These are phyloP conservation scores for Colletotrichum agaves DNA, from an alignment of 2,329 filamentous ascomycete species.

Conservation along the genomic window DNA sequence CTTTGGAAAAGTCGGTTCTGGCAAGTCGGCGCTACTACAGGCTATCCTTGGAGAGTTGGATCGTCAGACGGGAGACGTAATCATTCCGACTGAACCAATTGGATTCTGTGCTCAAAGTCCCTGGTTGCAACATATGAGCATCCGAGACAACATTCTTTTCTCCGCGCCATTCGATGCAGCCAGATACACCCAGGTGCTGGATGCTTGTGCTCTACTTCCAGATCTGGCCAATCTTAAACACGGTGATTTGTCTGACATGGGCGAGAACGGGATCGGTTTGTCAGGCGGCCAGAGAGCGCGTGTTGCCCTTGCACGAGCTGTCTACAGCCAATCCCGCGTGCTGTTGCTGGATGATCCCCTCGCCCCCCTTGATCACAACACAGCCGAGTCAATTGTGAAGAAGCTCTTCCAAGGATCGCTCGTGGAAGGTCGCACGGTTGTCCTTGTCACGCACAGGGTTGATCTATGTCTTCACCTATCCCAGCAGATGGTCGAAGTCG, in stretches of 20 bases:
- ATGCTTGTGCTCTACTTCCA: slow-evolving; percentile 67
- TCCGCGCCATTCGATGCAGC: slow-evolving; percentile 64
- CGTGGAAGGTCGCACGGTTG: slow-evolving; percentile 71
- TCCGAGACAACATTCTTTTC: slow-evolving; percentile 73
- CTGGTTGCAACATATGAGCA: slow-evolving; percentile 74
- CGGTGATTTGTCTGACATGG: slow-evolving; percentile 69
- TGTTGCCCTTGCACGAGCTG: slow-evolving; percentile 70
- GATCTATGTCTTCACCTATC: slow-evolving; percentile 80
- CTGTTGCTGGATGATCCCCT: slow-evolving; percentile 72
- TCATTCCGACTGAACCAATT: slow-evolving; percentile 60
- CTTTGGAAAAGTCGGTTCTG: slow-evolving; percentile 69
- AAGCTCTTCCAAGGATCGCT: slow-evolving; percentile 70
- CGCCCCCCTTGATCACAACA: slow-evolving; percentile 71
- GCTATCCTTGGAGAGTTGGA: slow-evolving; percentile 74
- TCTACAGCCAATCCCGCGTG: slow-evolving; percentile 68
- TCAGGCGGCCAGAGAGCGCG: slow-evolving; percentile 73
- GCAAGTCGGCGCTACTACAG: slow-evolving; percentile 70
- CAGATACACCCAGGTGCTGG: slow-evolving; percentile 69
- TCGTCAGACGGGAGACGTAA: slow-evolving; percentile 63
- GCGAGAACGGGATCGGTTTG: slow-evolving; percentile 71
- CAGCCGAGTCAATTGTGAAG: slow-evolving; percentile 70
- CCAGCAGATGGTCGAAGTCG: slow-evolving; percentile 77
- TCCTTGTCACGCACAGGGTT: slow-evolving; percentile 85
- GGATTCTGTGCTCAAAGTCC: slow-evolving; percentile 70
- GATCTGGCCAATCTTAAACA: slow-evolving; percentile 67